A percentile compares a stretch with the other conserved stretches of the same genome.
Conservation (phyloP, 306 rosid genomes). For the Fragaria vesca region DNA sequence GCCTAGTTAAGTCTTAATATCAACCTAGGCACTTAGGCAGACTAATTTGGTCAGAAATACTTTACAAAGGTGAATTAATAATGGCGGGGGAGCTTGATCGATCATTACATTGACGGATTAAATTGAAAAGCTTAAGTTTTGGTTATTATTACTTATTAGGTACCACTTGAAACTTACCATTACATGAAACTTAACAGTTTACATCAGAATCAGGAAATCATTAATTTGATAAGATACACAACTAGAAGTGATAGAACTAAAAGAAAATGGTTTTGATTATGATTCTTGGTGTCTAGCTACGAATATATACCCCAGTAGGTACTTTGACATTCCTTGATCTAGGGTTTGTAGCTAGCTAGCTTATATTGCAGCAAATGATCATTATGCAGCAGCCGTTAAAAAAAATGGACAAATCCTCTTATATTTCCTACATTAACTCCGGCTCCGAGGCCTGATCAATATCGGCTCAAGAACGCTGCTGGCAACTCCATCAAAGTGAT, state of each 20-base stretch:
- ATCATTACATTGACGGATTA: not conserved
- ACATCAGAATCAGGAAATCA: not conserved
- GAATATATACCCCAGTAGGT: not conserved
- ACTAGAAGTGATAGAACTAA: not conserved
- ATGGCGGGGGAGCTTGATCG: slow-evolving; percentile 8
- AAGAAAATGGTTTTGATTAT: not conserved
- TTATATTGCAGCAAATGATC: not conserved
- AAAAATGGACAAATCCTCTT: slow-evolving; percentile 7
- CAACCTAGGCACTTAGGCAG: no score
- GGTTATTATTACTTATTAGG: not conserved
- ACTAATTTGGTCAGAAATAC: not conserved
- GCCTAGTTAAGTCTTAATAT: slow-evolving; percentile 12
- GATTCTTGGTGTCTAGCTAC: no score
- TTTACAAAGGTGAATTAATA: not conserved
- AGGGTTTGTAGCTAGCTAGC: not conserved
- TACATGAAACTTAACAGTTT: not conserved
- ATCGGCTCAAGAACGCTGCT: not conserved
- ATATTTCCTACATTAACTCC: not conserved
- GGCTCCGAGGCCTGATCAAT: not conserved
- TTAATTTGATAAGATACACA: not conserved
- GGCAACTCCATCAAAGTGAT: slow-evolving; percentile 34
- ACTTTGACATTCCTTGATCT: not conserved
- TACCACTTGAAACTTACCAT: not conserved
- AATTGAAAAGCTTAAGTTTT: not conserved
- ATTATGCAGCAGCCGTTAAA: not conserved